phyloP scores from a whole-genome alignment of 208 protist genomes.

The Leishmania guyanensis region DNA sequence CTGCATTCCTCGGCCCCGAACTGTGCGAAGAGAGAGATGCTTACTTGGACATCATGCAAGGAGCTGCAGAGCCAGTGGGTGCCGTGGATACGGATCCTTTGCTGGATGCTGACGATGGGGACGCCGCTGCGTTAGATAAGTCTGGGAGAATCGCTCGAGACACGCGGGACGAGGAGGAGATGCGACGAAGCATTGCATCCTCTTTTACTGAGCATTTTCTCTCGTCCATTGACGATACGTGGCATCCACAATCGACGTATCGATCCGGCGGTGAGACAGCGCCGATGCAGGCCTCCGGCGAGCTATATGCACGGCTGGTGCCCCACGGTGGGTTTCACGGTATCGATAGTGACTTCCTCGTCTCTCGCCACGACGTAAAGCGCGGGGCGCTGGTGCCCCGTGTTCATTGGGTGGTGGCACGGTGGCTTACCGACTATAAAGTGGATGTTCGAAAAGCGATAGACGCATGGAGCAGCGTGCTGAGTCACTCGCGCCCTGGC shows the following conservation, averaged over 20 bases:
- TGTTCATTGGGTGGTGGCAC: slow-evolving; percentile 36
- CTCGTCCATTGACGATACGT: neutral
- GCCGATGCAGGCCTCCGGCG: neutral
- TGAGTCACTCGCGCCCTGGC: neutral
- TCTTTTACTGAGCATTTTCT: slow-evolving; percentile 14
- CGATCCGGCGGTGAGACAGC: neutral
- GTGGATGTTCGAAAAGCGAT: neutral
- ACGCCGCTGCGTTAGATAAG: neutral
- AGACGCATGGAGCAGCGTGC: slow-evolving; percentile 10
- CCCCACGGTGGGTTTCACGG: neutral
- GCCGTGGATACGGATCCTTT: neutral
- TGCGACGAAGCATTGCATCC: neutral
- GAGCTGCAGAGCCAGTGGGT: neutral
- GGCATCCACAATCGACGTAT: neutral
- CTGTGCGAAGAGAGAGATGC: neutral
- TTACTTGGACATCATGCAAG: slow-evolving; percentile 12
- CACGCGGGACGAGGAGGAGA: neutral
- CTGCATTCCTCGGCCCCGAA: slow-evolving; percentile 8
- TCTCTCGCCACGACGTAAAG: neutral
- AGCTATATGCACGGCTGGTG: neutral
- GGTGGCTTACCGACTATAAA: neutral
- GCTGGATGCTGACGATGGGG: neutral
- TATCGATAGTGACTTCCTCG: neutral
- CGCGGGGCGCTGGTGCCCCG: neutral
- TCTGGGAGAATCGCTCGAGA: too few relatives aligned